Evolutionary conservation across 352 stramenopile species (phyloP), one percentile per base, ranked within the genome.

Genomic region (Aphanomyces euteiches): DNA sequence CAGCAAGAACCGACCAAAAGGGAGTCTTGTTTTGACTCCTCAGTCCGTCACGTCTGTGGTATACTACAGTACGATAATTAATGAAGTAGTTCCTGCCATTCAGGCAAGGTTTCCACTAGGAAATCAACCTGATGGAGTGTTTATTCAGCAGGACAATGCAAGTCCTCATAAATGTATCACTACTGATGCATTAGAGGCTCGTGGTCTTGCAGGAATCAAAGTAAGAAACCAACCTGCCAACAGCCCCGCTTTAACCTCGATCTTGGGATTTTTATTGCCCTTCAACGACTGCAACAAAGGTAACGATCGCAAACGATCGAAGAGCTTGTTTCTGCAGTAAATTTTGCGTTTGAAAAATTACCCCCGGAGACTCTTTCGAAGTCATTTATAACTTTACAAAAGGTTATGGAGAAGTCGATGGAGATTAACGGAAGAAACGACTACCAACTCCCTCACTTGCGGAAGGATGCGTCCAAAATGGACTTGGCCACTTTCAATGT

Each of bases 1-100:
- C 45, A 50, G 45, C 45, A 50, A 50, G 45, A 50, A 50, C 45
- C 10, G 45, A 50, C 10, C 45, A 50, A 50, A 50, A 17, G 45
- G 45, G 45, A 50, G 10, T 50, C 10, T 50, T 10, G 10, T 50
- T 50, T 15, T 17, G 10, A 17, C 17, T 17, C 45, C 45, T 50
- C 45, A 50, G 17, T 15, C 10, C 45, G 45, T 50, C 45, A 50
- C 45, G 45, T 10, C 45, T 10, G 45, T 15, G 10, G 45, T 50
- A 15, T 50, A 50, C 45, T 17, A 17, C 45, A 15, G 10, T 10
- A 50, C 17, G 45, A 50, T 50, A 10, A 15, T 50, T 50, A 17
- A 50, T 17, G 17, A 50, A 17, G 45, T 50, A n/a, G n/a, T n/a
- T n/a, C n/a, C n/a, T n/a, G n/a, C n/a, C n/a, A n/a, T n/a, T n/a